Evolutionary conservation across 2,329 filamentous ascomycete species (phyloP), one percentile per base, ranked within the genome.

Genomic region (Fusarium sp.): DNA sequence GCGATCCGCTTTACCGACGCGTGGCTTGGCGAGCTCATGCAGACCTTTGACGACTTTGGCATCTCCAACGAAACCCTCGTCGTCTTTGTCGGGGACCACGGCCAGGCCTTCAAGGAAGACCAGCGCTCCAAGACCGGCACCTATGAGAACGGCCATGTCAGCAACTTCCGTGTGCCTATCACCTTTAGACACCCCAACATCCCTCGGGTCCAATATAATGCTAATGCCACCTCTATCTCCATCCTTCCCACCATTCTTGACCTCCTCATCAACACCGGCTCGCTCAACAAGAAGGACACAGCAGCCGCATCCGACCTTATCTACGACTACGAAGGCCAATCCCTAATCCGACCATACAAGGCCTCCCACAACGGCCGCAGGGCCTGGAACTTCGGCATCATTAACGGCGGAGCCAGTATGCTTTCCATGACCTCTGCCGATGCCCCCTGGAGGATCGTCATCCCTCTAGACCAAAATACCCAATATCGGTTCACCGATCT

Each of bases 181-280:
- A 76, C 80, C 7, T 75, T 83, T 29, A 79, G 80, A 2, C 81
- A 83, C 22, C 81, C 81, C 0, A 73, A 78, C 16, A 74, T 83
- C 2, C 81, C 81, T 2, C 70, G 76, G 7, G 65, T 82, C 3
- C 74, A 82, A 31, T 77, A 82, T 65, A 69, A 82, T 20, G 79
- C 79, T 45, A 77, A 80, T 33, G 80, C 80, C 9, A 79, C 80
- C 1, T 81, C 81, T 1, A 65, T 80, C 16, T 80, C 80, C 18
- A 81, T 83, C 25, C 74, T 83, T 2, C 81, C 81, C 0, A 82
- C 81, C 0, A 80, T 83, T n/a, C 77, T 83, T 36, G 81, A 83
- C 16, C 71, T 83, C 0, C 80, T 83, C 13, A 71, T 80, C 22
- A 80, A 82, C 58, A 82, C 79, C 0, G 78, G 74, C 10, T 83